Conservation (phyloP, 2,329 filamentous ascomycete species). For the Diaporthe longicolla region DNA sequence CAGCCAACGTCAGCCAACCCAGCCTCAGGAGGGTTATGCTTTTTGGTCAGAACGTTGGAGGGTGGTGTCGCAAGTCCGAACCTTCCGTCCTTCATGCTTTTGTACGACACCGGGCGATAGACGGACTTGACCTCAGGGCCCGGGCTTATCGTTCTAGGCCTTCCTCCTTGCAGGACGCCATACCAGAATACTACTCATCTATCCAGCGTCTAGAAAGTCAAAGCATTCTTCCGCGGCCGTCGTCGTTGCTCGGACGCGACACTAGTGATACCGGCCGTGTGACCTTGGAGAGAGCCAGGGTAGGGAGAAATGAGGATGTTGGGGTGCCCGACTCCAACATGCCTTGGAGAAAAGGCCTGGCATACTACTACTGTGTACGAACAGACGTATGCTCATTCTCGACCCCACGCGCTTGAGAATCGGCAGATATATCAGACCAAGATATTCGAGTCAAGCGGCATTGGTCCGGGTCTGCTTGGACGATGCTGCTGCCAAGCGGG, state of each 20-base stretch:
- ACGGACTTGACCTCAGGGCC: slow-evolving; percentile 20
- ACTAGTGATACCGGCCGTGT: slow-evolving; percentile 23
- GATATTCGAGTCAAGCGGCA: slow-evolving; percentile 7
- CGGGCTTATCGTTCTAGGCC: slow-evolving; percentile 15
- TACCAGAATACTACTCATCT: neutral
- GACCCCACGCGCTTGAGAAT: slow-evolving; percentile 34
- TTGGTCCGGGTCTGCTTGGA: slow-evolving; percentile 9
- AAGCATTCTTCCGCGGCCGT: slow-evolving; percentile 18
- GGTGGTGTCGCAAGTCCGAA: slow-evolving; percentile 29
- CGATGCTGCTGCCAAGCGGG: slow-evolving; percentile 31
- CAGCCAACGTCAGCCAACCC: slow-evolving; percentile 17
- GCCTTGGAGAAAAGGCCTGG: neutral
- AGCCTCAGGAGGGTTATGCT: slow-evolving; percentile 23
- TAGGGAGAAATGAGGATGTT: neutral
- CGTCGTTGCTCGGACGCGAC: slow-evolving; percentile 30
- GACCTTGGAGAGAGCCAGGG: neutral
- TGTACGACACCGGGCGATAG: slow-evolving; percentile 27
- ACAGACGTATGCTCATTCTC: slow-evolving; percentile 33
- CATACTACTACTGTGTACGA: neutral
- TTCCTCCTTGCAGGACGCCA: slow-evolving; percentile 14
- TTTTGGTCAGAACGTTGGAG: slow-evolving; percentile 3
- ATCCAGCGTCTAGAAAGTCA: slow-evolving; percentile 22
- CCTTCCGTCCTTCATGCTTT: slow-evolving; percentile 14
- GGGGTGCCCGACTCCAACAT: neutral
- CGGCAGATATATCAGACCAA: slow-evolving; percentile 36